Evolutionary conservation across 805 yeast species (phyloP), one percentile per base, ranked within the genome.

Genomic region (Yamadazyma paraphyllophila): DNA sequence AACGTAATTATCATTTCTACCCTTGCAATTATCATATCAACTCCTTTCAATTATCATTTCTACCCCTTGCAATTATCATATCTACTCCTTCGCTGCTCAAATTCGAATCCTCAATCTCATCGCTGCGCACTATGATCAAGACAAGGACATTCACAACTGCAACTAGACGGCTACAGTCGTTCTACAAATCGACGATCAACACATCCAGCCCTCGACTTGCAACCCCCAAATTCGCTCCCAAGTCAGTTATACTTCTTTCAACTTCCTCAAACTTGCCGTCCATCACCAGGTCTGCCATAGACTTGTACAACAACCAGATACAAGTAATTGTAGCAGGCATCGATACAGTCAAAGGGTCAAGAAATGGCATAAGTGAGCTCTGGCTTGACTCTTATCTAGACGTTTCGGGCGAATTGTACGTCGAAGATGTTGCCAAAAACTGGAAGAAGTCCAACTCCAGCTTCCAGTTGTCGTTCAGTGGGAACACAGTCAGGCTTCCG

Each of bases 291-390:
- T 53, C 61, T 35, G 57, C 69, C 13, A 62, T 71, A 10, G 36
- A 46, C 1, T 47, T 63, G 9, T 53, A 58, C 47, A 62, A 65
- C 35, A 30, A 56, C 13, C 44, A 57, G 12, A 48, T 71, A 14
- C 75, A 70, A 52, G 62, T 69, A 2, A 53, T 66, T 9, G 74
- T 71, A 11, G 76, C 74, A 0, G 75, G 74, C 1, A 59, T 70
- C 3, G 76, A 72, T 45, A 54, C 69, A 3, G 61, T 67, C 13
- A 61, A 64, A 11, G 63, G 68, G 2, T 50, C 49, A 9, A 47
- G 68, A 29, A 57, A 61, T 48, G 77, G 76, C 0, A 53, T 70
- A 2, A 59, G 69, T 8, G 72, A 66, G 51, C 51, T 72, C 47
- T 72, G 77, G 77, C 45, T 63, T 20, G 66, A 63, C 35, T 54